These are phyloP conservation scores for Ambrosiella cleistominuta DNA, from an alignment of 2,329 filamentous ascomycete species.

Conservation along the genomic window DNA sequence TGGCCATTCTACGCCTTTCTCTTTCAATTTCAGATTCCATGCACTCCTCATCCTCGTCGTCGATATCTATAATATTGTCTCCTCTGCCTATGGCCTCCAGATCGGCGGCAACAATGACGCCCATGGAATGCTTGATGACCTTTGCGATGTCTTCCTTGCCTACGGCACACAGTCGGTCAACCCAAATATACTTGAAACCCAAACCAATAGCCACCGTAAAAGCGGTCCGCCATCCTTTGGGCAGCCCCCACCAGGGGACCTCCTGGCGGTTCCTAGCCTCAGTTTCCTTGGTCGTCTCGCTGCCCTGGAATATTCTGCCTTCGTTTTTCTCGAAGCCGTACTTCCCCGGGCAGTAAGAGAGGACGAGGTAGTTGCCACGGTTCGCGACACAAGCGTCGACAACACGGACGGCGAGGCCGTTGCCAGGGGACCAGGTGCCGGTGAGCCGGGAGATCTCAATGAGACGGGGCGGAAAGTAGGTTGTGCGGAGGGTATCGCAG, in stretches of 20 bases:
- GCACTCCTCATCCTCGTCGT: not conserved
- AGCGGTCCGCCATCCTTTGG: not conserved
- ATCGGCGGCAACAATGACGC: not conserved
- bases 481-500: not conserved
- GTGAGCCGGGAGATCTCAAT: constrained; percentile 6
- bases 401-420: constrained; percentile 2
- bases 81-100: not conserved
- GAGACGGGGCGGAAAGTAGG: not conserved
- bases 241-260: constrained; percentile 2
- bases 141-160: not conserved
- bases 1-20: too few relatives aligned
- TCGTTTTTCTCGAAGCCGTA: not conserved
- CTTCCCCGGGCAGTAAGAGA: constrained; percentile 3
- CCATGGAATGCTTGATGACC: not conserved
- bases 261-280: constrained; percentile 5
- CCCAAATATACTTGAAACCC: constrained; percentile 7
- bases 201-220: constrained; percentile 2
- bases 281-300: not conserved
- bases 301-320: not conserved
- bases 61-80: not conserved
- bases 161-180: not conserved
- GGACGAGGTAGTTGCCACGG: constrained; percentile 4
- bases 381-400: constrained; percentile 1
- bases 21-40: too few relatives aligned
- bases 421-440: constrained; percentile 2